Percentiles rank a stretch among this genome's conserved stretches.
Evolutionary conservation across 2,329 filamentous ascomycete species (phyloP).

Genomic region (Fusarium verticillioides): DNA sequence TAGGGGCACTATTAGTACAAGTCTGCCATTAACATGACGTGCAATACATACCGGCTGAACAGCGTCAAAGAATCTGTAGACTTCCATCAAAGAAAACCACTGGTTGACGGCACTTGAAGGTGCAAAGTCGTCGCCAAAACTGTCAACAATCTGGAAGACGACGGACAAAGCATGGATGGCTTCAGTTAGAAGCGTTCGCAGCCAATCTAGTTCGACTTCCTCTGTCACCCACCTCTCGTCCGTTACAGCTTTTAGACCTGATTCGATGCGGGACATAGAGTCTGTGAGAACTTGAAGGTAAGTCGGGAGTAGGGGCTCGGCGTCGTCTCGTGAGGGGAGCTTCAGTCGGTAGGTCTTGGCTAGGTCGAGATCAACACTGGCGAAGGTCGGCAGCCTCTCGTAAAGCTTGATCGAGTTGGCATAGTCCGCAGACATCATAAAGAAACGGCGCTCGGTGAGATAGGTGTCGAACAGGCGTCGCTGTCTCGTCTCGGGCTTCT

Average conservation of each 20-base stretch:
- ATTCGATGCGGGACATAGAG: conserved; percentile 61
- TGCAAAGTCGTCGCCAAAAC: conserved; percentile 64
- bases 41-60: conserved; percentile 57
- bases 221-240: conserved; percentile 63
- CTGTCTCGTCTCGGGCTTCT: conserved; percentile 70
- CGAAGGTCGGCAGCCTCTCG: conserved; percentile 51
- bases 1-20: conserved; percentile 38
- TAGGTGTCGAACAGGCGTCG: conserved; percentile 77
- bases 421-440: conserved; percentile 72
- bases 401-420: conserved; percentile 61
- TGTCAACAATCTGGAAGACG: conserved; percentile 76
- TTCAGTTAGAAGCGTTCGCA: conserved; percentile 73
- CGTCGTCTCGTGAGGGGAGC: conserved; percentile 48
- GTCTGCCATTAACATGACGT: not conserved
- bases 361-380: conserved; percentile 43
- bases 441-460: conserved; percentile 75
- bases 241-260: conserved; percentile 62
- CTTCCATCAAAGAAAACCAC: conserved; percentile 81
- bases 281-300: conserved; percentile 60
- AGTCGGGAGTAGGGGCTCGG: conserved; percentile 59
- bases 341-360: conserved; percentile 48
- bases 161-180: conserved; percentile 78
- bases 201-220: conserved; percentile 68
- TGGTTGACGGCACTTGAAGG: conserved; percentile 68
- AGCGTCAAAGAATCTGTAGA: conserved; percentile 75